Conservation (phyloP, 306 rosid genomes). For the Pueraria montana region DNA sequence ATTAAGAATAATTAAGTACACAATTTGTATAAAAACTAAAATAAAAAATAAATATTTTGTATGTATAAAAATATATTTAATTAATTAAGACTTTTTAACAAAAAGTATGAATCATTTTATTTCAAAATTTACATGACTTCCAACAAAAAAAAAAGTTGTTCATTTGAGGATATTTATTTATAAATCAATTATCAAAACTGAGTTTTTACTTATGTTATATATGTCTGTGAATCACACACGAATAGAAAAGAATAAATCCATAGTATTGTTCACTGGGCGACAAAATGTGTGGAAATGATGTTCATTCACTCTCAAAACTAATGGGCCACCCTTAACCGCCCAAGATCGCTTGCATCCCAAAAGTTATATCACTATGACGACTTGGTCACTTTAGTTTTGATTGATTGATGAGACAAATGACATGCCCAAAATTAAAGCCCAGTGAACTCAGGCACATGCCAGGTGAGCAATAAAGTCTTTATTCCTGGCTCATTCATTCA, state of each 20-base stretch:
- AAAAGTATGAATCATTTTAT: background rate
- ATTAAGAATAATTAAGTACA: background rate
- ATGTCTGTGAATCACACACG: background rate
- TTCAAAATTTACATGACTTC: background rate
- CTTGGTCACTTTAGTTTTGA: constrained; percentile 40
- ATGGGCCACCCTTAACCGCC: constrained; percentile 51
- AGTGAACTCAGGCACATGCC: constrained; percentile 41
- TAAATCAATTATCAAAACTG: background rate
- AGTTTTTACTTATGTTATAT: background rate
- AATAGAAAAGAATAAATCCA: background rate
- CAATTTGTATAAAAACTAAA: background rate
- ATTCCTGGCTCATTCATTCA: constrained; percentile 15
- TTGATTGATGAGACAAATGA: constrained; percentile 52
- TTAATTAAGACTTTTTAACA: background rate
- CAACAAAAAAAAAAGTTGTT: background rate
- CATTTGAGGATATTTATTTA: background rate
- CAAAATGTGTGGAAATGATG: constrained; percentile 20
- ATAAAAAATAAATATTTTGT: background rate
- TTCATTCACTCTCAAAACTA: background rate
- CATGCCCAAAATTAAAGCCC: constrained; percentile 38
- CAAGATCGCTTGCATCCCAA: constrained; percentile 24
- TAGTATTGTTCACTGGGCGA: background rate
- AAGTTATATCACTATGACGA: constrained; percentile 25
- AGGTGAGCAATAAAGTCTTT: constrained; percentile 39
- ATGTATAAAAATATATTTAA: background rate